phyloP scores from a whole-genome alignment of 179 eudicot genomes.

The Vitellaria paradoxa region DNA sequence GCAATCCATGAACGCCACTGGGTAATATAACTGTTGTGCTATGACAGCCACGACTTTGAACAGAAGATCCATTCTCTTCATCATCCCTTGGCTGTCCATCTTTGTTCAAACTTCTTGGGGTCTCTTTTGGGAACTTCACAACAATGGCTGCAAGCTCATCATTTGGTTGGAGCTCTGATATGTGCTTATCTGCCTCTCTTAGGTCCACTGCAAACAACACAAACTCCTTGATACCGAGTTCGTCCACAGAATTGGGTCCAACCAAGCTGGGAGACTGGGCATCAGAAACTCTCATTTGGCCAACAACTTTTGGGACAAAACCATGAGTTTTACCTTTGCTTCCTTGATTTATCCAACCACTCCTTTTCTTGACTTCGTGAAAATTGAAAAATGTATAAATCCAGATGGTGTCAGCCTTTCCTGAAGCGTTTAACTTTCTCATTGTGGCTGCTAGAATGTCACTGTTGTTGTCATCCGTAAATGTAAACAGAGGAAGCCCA shows the following conservation, averaged over 20 bases:
- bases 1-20: conserved; percentile 72
- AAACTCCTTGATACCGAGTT: conserved; percentile 48
- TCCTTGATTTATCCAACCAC: conserved; percentile 60
- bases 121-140: conserved; percentile 38
- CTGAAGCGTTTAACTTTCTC: conserved; percentile 41
- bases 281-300: conserved; percentile 77
- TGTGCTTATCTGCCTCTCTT: conserved; percentile 40
- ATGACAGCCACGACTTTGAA: conserved; percentile 20
- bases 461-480: conserved; percentile 57
- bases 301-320: conserved; percentile 57
- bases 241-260: conserved; percentile 21
- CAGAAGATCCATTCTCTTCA: conserved; percentile 13
- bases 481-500: conserved; percentile 78
- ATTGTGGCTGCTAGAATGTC: conserved; percentile 75
- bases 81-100: conserved; percentile 19
- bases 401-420: conserved; percentile 45
- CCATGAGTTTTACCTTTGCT: conserved; percentile 42
- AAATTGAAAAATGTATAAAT: conserved; percentile 69
- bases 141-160: conserved; percentile 84
- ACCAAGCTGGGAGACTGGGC: conserved; percentile 12
- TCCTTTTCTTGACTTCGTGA: conserved; percentile 72
- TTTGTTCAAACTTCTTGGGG: conserved; percentile 17
- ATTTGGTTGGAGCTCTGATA: conserved; percentile 45
- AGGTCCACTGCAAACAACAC: conserved; percentile 50
- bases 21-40: conserved; percentile 69